Evolutionary conservation across 1,284 basidiomycete genomes (phyloP), one percentile per base, ranked within the genome.

Genomic region (Hypsizygus ulmarius): DNA sequence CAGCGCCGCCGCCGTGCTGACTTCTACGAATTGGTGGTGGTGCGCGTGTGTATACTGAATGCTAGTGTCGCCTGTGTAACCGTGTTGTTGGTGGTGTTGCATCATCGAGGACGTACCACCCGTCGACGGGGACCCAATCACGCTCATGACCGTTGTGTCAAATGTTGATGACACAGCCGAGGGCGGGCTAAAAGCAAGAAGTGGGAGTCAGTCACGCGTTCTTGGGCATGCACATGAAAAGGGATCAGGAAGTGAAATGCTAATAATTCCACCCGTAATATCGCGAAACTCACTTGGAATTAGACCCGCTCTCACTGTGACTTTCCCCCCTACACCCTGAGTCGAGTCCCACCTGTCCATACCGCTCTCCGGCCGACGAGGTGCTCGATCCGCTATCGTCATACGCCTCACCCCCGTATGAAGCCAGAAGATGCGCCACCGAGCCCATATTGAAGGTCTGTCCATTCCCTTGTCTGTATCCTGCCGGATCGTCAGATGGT

Each of bases 111-210:
- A 3, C 9, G 14, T 19, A 2, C 5, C 9, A 12, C 9, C 19
- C 15, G 3, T 1, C 32, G 29, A 7, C 9, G 15, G 30, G 16
- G 29, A n/a, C 10, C n/a, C 15, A 3, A 32, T 18, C 21, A 28
- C 21, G 9, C 39, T 30, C 16, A 37, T 28, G 7, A 30, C 35
- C 7, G 49, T 34, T 4, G 43, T 36, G 6, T 53, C 49, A 21
- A 53, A 56, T 2, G 54, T 54, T 0, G 49, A 43, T 11, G 55
- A 54, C n/a, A 58, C 54, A 27, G 51, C 45, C 0, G 56, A 52
- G 1, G 43, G 47, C 3, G 54, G 51, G 15, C 51, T 56, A 6
- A 16, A 1, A 2, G 3, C 8, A 14, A 25, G 21, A 30, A 39
- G 14, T 45, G n/a, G 34, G 21, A 25, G 21, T 25, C 21, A 25